Evolutionary conservation across 2,329 filamentous ascomycete species (phyloP), one percentile per base, ranked within the genome.

Genomic region (Chaetothyriales sp.): DNA sequence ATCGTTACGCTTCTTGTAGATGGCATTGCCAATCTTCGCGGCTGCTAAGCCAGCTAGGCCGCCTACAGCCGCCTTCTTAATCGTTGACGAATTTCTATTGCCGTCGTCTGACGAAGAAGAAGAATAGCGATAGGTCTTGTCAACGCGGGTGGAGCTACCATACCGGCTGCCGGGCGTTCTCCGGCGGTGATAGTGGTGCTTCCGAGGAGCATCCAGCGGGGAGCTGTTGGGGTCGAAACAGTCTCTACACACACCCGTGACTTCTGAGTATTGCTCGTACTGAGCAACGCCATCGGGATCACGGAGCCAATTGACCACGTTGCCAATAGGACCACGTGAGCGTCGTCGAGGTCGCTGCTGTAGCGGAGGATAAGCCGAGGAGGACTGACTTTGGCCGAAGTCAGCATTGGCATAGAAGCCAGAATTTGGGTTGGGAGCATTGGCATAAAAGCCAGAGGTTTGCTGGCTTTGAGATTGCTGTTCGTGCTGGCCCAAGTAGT

Each of bases 181-280:
- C 18, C 61, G 59, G 2, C 62, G 57, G 52, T 71, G 65, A 60
- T 78, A 78, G 57, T 79, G 67, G 59, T 83, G 79, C 56, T 75
- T 76, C 49, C 79, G 71, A 5, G 79, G 79, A 0, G 78, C 79
- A 61, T 81, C 73, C 53, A 66, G 62, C 2, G 75, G 71, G 2
- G 70, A 73, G 15, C 74, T 75, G 7, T 73, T 70, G 5, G 79
- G 78, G 53, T 81, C 78, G 59, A 83, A 83, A 62, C 79, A 83
- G 57, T 79, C 69, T 55, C 74, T 78, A 66, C 79, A 83, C 2
- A 82, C 75, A 19, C 79, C 79, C 57, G 81, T 81, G 53, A 76
- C 75, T 63, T 83, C 78, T 1, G 79, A 81, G 59, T 83, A 83
- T 60, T 81, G 78, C 63, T 83, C 79, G 67, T 80, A 82, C 61